Conservation (phyloP, 768 basidiomycete genomes). For the Lanmaoa rubissima region DNA sequence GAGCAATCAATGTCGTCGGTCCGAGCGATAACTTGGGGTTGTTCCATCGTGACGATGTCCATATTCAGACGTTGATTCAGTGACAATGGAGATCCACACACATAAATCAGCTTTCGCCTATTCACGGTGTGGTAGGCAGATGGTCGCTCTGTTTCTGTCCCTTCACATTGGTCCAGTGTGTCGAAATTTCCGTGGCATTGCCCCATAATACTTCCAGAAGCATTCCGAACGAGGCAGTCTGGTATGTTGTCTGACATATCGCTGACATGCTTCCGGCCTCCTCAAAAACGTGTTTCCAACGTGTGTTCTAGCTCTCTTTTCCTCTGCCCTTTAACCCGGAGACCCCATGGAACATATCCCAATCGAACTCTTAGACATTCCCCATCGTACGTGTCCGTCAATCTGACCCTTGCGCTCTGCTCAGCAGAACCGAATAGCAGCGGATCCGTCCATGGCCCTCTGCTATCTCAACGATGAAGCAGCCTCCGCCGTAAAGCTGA, state of each 20-base stretch:
- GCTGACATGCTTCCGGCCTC: slow-evolving; percentile 10
- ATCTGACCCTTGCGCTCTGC: not conserved
- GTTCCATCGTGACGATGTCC: not conserved
- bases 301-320: slow-evolving; percentile 19
- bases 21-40: not conserved
- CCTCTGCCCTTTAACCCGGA: slow-evolving; percentile 28
- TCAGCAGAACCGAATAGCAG: slow-evolving; percentile 7
- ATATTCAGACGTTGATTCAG: not conserved
- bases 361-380: slow-evolving; percentile 18
- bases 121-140: slow-evolving; percentile 1
- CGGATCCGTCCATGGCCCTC: slow-evolving; percentile 21
- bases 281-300: slow-evolving; percentile 31
- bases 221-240: slow-evolving; percentile 19
- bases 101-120: slow-evolving; percentile 10
- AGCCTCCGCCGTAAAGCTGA: slow-evolving; percentile 1
- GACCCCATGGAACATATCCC: slow-evolving; percentile 20
- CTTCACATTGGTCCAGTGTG: slow-evolving; percentile 3
- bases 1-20: not conserved
- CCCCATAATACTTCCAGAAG: slow-evolving; percentile 9
- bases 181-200: slow-evolving; percentile 25
- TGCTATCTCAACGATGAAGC: slow-evolving; percentile 23
- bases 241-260: slow-evolving; percentile 22
- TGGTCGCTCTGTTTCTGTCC: not conserved
- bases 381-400: slow-evolving; percentile 20
- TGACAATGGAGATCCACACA: slow-evolving; percentile 6